Conservation (phyloP, 805 yeast genomes). For the Cyberlindnera americana region DNA sequence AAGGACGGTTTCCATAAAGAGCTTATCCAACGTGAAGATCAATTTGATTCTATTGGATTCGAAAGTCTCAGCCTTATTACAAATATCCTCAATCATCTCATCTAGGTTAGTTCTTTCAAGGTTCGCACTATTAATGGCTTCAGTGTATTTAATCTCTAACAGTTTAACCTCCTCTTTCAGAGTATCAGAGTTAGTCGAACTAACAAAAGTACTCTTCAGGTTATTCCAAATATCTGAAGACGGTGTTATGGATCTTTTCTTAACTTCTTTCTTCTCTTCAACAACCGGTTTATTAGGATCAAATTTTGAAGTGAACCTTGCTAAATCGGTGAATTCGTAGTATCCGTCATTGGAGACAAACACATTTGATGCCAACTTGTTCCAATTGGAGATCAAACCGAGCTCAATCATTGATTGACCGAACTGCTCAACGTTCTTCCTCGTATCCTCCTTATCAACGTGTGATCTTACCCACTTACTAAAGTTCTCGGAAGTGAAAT, state of each 20-base stretch:
- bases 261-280: neutral
- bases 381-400: conserved; percentile 28
- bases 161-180: conserved; percentile 13
- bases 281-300: conserved; percentile 1
- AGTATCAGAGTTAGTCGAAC: conserved; percentile 6
- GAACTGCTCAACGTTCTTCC: conserved; percentile 30
- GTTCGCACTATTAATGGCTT: conserved; percentile 6
- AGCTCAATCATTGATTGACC: conserved; percentile 30
- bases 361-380: conserved; percentile 15
- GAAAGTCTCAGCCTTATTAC: conserved; percentile 16
- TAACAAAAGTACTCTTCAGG: conserved; percentile 14
- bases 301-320: conserved; percentile 21
- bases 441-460: conserved; percentile 27
- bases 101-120: conserved; percentile 14
- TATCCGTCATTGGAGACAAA: conserved; percentile 25
- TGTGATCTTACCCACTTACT: conserved; percentile 23
- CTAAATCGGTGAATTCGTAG: conserved; percentile 28
- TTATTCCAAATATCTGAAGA: conserved; percentile 19
- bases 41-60: conserved; percentile 20
- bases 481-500: conserved; percentile 29
- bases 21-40: conserved; percentile 10
- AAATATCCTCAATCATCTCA: conserved; percentile 1
- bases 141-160: conserved; percentile 8
- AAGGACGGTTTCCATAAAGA: conserved; percentile 11
- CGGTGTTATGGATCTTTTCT: conserved; percentile 2